A percentile compares a stretch with the other conserved stretches of the same genome.
These are phyloP conservation scores for Delitschia confertaspora DNA, from an alignment of 495 filamentous ascomycete genomes.

Conservation along the genomic window DNA sequence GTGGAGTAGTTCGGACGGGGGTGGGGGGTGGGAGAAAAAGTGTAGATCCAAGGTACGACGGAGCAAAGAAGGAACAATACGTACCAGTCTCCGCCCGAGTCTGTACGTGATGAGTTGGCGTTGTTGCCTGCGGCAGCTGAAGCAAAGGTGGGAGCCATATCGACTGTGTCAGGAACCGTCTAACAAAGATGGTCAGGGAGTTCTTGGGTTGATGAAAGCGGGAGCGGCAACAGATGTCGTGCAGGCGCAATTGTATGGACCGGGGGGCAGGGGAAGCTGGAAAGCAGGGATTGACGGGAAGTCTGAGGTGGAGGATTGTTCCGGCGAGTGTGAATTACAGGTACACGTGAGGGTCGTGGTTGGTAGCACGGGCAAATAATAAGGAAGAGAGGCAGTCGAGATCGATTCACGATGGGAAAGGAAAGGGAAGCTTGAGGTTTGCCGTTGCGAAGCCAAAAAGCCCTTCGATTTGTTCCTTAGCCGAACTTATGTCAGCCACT, in stretches of 20 bases:
- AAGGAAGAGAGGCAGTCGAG: constrained; percentile 7
- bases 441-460: no score
- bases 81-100: constrained; percentile 33
- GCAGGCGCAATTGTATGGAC: constrained; percentile 16
- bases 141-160: constrained; percentile 38
- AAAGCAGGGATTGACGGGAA: not conserved
- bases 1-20: constrained; percentile 2
- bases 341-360: constrained; percentile 8
- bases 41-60: not conserved
- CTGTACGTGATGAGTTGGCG: constrained; percentile 30
- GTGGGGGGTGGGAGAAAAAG: constrained; percentile 1
- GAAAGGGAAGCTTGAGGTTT: no score
- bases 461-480: no score
- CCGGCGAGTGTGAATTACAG: not conserved
- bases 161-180: constrained; percentile 6
- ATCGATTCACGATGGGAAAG: constrained; percentile 10
- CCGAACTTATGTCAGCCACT: no score
- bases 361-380: constrained; percentile 13
- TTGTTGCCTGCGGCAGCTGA: constrained; percentile 35
- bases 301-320: constrained; percentile 1
- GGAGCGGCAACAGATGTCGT: constrained; percentile 7
- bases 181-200: constrained; percentile 6
- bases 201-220: constrained; percentile 10
- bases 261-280: not conserved
- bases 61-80: constrained; percentile 4